Evolutionary conservation across 2,329 filamentous ascomycete genomes (phyloP).

Genomic region (Alternaria rosae): DNA sequence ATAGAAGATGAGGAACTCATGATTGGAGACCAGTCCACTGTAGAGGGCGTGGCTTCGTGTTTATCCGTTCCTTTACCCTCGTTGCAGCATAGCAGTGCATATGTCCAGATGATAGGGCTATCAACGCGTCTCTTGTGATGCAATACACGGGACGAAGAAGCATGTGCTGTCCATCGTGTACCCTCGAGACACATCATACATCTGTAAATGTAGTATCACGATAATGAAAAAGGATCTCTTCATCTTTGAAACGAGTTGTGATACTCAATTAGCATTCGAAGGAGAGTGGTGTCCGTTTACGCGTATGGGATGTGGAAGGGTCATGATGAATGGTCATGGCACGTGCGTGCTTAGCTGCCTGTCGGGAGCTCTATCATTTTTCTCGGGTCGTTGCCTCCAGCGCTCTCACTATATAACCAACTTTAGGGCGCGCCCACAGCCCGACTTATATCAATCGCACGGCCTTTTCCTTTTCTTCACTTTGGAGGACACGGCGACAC

Average conservation of each 20-base stretch:
- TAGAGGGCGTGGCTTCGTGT: background rate
- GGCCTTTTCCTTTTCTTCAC: slow-evolving; percentile 12
- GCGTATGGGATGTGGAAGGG: background rate
- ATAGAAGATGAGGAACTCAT: background rate
- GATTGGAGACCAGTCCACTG: background rate
- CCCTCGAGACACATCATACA: background rate
- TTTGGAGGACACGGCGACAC: slow-evolving; percentile 14
- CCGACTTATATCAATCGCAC: slow-evolving; percentile 20
- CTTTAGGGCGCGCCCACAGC: slow-evolving; percentile 35
- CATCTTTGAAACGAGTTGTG: background rate
- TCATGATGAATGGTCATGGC: slow-evolving; percentile 1
- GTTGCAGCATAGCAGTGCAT: background rate
- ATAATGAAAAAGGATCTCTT: background rate
- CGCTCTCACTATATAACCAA: slow-evolving; percentile 21
- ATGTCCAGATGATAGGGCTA: background rate
- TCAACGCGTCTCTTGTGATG: background rate
- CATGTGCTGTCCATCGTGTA: background rate
- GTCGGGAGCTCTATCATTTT: slow-evolving; percentile 19
- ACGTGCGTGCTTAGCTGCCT: slow-evolving; percentile 16
- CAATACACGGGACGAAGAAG: background rate
- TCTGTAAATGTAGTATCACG: too few relatives aligned
- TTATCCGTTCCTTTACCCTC: background rate
- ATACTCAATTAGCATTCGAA: background rate
- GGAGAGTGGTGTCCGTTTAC: background rate
- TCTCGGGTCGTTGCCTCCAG: slow-evolving; percentile 20